Percentiles rank a stretch among this genome's conserved stretches.
phyloP scores from a whole-genome alignment of 2,329 filamentous ascomycete genomes.

The Sphaerulina populicola region DNA sequence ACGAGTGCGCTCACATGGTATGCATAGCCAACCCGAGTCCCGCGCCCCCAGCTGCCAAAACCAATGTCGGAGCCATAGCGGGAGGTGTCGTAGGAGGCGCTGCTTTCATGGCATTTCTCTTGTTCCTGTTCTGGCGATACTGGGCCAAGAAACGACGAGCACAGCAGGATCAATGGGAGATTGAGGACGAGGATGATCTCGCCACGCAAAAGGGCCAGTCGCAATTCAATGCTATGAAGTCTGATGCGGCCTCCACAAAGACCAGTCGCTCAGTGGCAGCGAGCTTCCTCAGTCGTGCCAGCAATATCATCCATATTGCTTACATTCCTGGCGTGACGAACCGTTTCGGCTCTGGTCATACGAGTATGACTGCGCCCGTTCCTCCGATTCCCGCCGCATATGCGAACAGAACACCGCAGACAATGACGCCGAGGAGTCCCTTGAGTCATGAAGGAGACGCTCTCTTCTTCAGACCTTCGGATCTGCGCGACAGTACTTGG shows the following conservation, averaged over 20 bases:
- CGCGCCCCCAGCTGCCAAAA: slow-evolving; percentile 37
- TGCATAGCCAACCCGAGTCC: slow-evolving; percentile 45
- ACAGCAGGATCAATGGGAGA: slow-evolving; percentile 48
- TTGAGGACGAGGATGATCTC: slow-evolving; percentile 49
- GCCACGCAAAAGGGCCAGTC: slow-evolving; percentile 46
- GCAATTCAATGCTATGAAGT: slow-evolving; percentile 50
- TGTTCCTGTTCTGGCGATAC: slow-evolving; percentile 80
- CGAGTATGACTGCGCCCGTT: slow-evolving; percentile 58
- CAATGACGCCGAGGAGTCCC: slow-evolving; percentile 51
- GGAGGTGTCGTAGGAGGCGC: slow-evolving; percentile 86
- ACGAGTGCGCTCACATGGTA: slow-evolving; percentile 49
- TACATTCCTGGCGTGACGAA: slow-evolving; percentile 92
- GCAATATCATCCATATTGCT: slow-evolving; percentile 98
- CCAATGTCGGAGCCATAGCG: slow-evolving; percentile 75
- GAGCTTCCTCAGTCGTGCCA: slow-evolving; percentile 87
- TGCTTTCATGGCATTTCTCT: slow-evolving; percentile 61
- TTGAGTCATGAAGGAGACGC: slow-evolving; percentile 54
- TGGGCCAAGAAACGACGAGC: slow-evolving; percentile 72
- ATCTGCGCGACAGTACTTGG: slow-evolving; percentile 84
- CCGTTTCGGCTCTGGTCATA: slow-evolving; percentile 60
- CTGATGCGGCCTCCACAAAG: slow-evolving; percentile 71
- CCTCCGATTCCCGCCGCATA: slow-evolving; percentile 69
- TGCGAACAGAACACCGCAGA: slow-evolving; percentile 27
- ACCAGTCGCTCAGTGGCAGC: slow-evolving; percentile 76
- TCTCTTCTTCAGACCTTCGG: slow-evolving; percentile 87